These are phyloP conservation scores for Ganoderma lingzhi DNA, from an alignment of 1,284 basidiomycete genomes.

Conservation along the genomic window DNA sequence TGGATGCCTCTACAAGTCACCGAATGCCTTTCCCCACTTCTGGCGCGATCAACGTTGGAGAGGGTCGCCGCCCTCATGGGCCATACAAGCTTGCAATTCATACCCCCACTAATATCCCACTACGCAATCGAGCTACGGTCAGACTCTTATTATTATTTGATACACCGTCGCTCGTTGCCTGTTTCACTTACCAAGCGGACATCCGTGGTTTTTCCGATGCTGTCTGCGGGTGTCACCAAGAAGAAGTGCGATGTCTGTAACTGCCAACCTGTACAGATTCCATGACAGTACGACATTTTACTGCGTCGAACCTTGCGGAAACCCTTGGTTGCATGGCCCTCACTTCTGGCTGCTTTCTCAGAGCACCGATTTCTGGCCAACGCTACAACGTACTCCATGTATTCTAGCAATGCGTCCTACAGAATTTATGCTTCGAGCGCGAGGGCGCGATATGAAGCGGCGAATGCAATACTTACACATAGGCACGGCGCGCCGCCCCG, in stretches of 20 bases:
- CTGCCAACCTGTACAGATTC: background rate
- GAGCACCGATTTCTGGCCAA: too few relatives aligned
- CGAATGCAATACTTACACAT: background rate
- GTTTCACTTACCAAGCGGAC: background rate
- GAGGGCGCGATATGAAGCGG: background rate
- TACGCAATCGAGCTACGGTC: background rate
- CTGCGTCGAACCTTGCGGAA: background rate
- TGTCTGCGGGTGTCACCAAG: background rate
- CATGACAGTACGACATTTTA: background rate
- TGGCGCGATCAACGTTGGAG: background rate
- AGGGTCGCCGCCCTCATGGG: background rate
- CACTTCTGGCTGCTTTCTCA: background rate
- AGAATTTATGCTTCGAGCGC: background rate
- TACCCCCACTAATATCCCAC: background rate
- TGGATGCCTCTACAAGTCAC: background rate
- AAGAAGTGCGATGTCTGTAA: background rate
- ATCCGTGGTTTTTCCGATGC: background rate
- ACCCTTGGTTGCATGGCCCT: background rate
- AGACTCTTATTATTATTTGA: background rate
- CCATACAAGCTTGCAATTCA: background rate
- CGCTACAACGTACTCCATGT: too few relatives aligned
- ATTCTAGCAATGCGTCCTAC: background rate
- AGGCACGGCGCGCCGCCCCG: background rate
- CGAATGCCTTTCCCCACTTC: background rate
- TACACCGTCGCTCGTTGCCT: background rate